Base-by-base conservation (phyloP, 805 yeast species). In the Metschnikowia aberdeeniae region DNA sequence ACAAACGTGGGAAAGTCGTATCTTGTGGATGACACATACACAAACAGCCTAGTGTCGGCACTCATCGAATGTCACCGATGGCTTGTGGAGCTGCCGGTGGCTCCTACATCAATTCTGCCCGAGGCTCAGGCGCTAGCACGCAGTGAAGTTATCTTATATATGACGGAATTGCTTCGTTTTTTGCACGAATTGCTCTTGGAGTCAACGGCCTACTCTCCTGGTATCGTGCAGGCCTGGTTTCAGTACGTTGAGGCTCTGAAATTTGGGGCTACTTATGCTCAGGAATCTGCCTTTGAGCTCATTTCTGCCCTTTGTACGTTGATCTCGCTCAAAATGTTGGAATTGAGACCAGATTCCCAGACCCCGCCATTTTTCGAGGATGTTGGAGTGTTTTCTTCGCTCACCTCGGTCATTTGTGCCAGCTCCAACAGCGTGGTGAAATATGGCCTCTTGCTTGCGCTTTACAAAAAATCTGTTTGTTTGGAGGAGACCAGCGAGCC, bases 371-470 rank as follows among this genome's bases (percentile, higher is more conserved):
- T 66, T 3, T 70, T 80, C 46, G 56, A 60, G 27, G 41, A 57
- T n/a, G 64, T 81, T 22, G 73, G 79, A 44, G 40, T 37, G 28
- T 37, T 37, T 9, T 28, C 33, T 5, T n/a, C 34, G 27, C 28
- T 37, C 13, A 58, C 63, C 0, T 53, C 65, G 4, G 58, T 82
- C 13, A 44, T 64, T 5, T 56, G 63, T 8, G 12, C 36, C 17
- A 32, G 37, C 24, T 55, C 73, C 1, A 77, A 77, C 49, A 65
- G 86, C 2, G 59, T 84, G 9, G 65, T 82, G 0, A 59, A 79
- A 36, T 84, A 83, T 56, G 75, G 80, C 19, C 86, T 92, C 92
- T 76, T 86, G 27, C 76, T 83, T 11, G 60, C 81, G 9, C 58
- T 81, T 9, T 78, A 78, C 52, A 66, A 82, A 19, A 80, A 81